Evolutionary conservation across 2,329 filamentous ascomycete species (phyloP).

Genomic region (Periglandula ipomoeae): DNA sequence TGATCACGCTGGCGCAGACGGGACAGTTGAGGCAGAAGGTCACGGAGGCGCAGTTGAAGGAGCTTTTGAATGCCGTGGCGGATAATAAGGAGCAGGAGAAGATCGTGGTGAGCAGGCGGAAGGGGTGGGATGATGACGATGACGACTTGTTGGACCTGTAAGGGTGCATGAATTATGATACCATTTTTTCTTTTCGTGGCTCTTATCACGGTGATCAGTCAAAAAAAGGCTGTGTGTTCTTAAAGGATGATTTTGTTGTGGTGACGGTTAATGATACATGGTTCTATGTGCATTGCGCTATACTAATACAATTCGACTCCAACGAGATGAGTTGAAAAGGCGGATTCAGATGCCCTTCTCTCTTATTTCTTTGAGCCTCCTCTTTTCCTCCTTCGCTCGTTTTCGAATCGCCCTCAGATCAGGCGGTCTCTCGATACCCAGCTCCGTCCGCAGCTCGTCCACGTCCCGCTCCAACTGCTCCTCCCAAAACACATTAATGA

Average conservation of each 20-base stretch:
- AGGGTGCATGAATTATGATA: constrained; percentile 8
- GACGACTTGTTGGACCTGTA: constrained; percentile 62
- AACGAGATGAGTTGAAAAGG: no score
- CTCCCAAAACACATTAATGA: constrained; percentile 98
- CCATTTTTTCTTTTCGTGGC: neutral
- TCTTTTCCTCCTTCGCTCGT: constrained; percentile 59
- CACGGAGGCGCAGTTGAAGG: constrained; percentile 87
- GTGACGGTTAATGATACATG: neutral
- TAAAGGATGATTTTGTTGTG: neutral
- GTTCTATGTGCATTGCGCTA: neutral
- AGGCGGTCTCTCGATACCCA: constrained; percentile 82
- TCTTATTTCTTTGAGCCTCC: constrained; percentile 43
- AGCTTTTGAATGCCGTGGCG: constrained; percentile 74
- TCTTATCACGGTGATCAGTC: no score
- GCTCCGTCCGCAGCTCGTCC: constrained; percentile 58
- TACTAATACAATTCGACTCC: neutral
- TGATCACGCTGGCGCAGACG: constrained; percentile 82
- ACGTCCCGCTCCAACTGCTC: constrained; percentile 83
- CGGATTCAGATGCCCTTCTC: neutral
- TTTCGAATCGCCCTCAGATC: constrained; percentile 73
- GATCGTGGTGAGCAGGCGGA: constrained; percentile 77
- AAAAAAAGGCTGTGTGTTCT: no score
- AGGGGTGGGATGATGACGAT: constrained; percentile 78
- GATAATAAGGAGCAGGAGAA: constrained; percentile 73
- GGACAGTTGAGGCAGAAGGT: constrained; percentile 84